Percentiles rank a stretch among this genome's conserved stretches.
Evolutionary conservation across 108 stramenopile genomes (phyloP).

Genomic region (Schizochytrium sp.): DNA sequence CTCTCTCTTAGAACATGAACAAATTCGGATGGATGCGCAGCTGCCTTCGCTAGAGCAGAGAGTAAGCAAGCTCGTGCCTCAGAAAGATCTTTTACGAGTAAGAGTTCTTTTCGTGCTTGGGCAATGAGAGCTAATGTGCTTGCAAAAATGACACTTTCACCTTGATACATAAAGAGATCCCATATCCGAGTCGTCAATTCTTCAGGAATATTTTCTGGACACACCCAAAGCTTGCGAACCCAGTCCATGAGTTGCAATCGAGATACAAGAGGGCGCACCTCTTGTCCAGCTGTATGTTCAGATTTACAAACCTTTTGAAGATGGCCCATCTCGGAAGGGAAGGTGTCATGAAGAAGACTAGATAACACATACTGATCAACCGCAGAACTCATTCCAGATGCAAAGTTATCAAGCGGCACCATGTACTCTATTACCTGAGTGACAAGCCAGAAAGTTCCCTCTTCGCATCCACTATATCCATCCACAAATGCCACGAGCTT

Average conservation of each 20-base stretch:
- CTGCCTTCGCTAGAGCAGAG: not conserved
- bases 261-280: not conserved
- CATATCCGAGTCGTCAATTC: constrained; percentile 14
- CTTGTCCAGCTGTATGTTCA: not conserved
- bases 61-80: not conserved
- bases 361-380: constrained; percentile 19
- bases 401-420: constrained; percentile 40
- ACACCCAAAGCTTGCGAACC: constrained; percentile 19
- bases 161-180: constrained; percentile 41
- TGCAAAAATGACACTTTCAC: not conserved
- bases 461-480: not conserved
- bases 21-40: not conserved
- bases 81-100: not conserved
- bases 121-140: not conserved
- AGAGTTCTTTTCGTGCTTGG: not conserved
- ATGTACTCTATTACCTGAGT: constrained; percentile 37
- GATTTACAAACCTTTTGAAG: constrained; percentile 11
- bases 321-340: constrained; percentile 5
- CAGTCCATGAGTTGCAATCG: constrained; percentile 26
- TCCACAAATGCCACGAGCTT: not conserved
- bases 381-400: not conserved
- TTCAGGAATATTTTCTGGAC: not conserved
- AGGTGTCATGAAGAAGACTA: not conserved
- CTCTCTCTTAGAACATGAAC: not conserved
- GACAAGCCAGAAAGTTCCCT: constrained; percentile 8